A percentile compares a stretch with the other conserved stretches of the same genome.
Evolutionary conservation across 148 eudicot species (phyloP).

Genomic region (Diospyros lotus): DNA sequence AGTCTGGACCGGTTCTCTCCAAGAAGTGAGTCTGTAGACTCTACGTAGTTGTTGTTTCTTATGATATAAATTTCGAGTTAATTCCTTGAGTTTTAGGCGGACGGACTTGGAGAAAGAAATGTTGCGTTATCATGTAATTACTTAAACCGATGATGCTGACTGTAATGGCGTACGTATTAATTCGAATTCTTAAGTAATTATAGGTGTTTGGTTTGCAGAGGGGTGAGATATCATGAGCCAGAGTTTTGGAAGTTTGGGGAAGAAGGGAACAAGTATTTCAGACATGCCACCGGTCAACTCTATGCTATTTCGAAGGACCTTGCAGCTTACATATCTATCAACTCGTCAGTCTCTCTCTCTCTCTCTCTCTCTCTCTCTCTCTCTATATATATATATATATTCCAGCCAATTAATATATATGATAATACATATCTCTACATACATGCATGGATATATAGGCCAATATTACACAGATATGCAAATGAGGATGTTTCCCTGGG

Average conservation of each 20-base stretch:
- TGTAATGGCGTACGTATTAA: no score
- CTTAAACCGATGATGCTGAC: no score
- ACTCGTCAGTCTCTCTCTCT: constrained; percentile 42
- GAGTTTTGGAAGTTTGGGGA: constrained; percentile 97
- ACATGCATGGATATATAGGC: constrained; percentile 27
- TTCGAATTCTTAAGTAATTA: no score
- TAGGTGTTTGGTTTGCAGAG: constrained; percentile 26
- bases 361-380: neutral
- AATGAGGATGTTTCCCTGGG: constrained; percentile 92
- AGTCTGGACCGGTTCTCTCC: constrained; percentile 85
- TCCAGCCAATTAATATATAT: neutral
- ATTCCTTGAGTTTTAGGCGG: no score
- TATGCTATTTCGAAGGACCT: constrained; percentile 86
- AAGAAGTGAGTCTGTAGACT: constrained; percentile 50
- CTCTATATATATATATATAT: neutral
- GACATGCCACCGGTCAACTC: constrained; percentile 94
- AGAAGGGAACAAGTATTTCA: constrained; percentile 90
- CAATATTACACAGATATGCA: constrained; percentile 72
- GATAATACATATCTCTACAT: neutral
- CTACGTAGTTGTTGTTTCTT: no score
- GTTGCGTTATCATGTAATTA: no score
- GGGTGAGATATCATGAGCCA: constrained; percentile 82
- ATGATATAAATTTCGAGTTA: no score
- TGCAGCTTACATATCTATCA: constrained; percentile 67
- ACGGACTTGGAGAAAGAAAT: no score